phyloP scores from a whole-genome alignment of 805 yeast genomes.

The Spathaspora hagerdaliae region DNA sequence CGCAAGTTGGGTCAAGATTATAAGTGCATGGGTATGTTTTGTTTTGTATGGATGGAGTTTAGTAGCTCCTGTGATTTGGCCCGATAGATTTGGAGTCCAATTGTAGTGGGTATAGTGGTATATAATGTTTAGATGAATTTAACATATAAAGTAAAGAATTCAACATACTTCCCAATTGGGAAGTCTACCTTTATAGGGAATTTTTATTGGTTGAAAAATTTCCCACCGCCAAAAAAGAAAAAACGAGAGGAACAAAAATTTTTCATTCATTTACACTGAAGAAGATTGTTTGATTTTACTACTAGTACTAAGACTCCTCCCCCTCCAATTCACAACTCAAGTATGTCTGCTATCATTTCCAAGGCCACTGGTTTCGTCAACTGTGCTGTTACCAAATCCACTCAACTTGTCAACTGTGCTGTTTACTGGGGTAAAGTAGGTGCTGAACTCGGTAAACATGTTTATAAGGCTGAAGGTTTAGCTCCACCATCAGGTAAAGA shows the following conservation, averaged over 20 bases:
- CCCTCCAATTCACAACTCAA: background rate
- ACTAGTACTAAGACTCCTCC: background rate
- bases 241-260: constrained; percentile 4
- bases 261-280: constrained; percentile 2
- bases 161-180: constrained; percentile 16
- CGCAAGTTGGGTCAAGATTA: constrained; percentile 89
- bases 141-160: background rate
- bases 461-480: constrained; percentile 87
- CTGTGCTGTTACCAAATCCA: constrained; percentile 31
- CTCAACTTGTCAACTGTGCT: constrained; percentile 46
- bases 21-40: constrained; percentile 90
- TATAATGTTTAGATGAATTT: background rate
- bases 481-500: constrained; percentile 84
- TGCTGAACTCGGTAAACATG: constrained; percentile 65
- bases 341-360: constrained; percentile 41
- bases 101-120: constrained; percentile 10
- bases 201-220: constrained; percentile 10
- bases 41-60: constrained; percentile 85
- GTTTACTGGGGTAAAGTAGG: constrained; percentile 78
- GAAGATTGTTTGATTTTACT: no score
- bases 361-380: constrained; percentile 39
- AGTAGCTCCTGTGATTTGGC: constrained; percentile 84
- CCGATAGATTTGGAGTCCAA: constrained; percentile 69
- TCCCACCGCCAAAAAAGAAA: background rate
- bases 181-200: constrained; percentile 14